Conservation (phyloP, 1,139 yeast species). For the Arxiozyma telluris region DNA sequence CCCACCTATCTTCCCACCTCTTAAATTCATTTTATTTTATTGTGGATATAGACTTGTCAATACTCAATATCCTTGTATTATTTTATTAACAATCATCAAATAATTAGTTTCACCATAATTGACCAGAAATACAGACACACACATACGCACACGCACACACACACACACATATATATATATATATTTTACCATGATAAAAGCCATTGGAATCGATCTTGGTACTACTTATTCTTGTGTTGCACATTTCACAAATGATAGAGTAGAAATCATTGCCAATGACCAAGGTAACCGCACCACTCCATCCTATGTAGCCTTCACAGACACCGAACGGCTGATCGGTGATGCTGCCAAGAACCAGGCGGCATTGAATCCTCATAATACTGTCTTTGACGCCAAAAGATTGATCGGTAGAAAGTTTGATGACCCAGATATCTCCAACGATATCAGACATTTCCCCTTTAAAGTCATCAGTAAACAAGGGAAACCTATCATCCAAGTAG, state of each 20-base stretch:
- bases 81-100: too few species aligned
- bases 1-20: too few species aligned
- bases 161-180: too few species aligned
- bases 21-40: too few species aligned
- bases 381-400: constrained; percentile 62
- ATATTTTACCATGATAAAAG: constrained; percentile 41
- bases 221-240: constrained; percentile 82
- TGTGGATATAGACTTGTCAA: too few species aligned
- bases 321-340: constrained; percentile 59
- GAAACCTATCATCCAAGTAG: constrained; percentile 54
- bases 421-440: constrained; percentile 49
- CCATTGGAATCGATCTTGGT: constrained; percentile 80
- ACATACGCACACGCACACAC: too few species aligned
- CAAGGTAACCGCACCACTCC: constrained; percentile 70
- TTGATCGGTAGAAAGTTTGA: constrained; percentile 56
- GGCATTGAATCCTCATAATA: constrained; percentile 58
- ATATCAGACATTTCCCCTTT: constrained; percentile 58
- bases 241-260: constrained; percentile 61
- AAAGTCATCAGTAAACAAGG: constrained; percentile 48
- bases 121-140: too few species aligned
- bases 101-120: too few species aligned
- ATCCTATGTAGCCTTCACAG: constrained; percentile 60
- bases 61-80: too few species aligned
- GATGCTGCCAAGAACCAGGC: constrained; percentile 69
- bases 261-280: constrained; percentile 62